These are phyloP conservation scores for Tagetes patula DNA, from an alignment of 129 eudicot species.

Conservation along the genomic window DNA sequence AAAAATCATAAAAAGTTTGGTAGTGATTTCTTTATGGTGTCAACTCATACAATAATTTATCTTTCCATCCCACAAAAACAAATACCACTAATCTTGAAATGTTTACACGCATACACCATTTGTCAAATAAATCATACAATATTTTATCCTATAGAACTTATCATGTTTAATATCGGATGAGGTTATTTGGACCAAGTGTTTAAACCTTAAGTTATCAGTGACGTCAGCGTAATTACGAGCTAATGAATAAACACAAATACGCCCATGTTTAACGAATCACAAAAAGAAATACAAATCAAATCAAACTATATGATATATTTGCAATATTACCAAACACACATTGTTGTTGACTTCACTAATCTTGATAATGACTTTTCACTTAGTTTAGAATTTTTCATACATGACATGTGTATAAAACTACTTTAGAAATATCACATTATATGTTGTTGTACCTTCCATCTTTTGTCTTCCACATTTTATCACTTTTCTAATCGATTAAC, in stretches of 20 bases:
- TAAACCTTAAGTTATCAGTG: too few relatives aligned
- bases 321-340: neutral
- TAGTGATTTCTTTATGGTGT: slow-evolving; percentile 9
- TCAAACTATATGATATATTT: neutral
- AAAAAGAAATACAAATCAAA: too few relatives aligned
- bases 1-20: neutral
- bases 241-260: too few relatives aligned
- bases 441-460: neutral
- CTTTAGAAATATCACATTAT: neutral
- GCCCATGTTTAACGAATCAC: too few relatives aligned
- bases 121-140: too few relatives aligned
- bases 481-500: neutral
- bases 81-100: neutral
- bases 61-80: neutral
- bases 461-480: neutral
- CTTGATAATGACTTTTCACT: neutral
- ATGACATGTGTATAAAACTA: neutral
- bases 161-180: too few relatives aligned
- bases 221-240: too few relatives aligned
- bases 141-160: too few relatives aligned
- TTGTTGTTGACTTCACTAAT: neutral
- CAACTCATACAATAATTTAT: neutral
- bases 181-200: too few relatives aligned
- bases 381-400: neutral
- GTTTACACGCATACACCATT: neutral